Percentiles rank a stretch among this genome's conserved stretches.
phyloP scores from a whole-genome alignment of 2,329 filamentous ascomycete genomes.

The Trichoderma brevicompactum region DNA sequence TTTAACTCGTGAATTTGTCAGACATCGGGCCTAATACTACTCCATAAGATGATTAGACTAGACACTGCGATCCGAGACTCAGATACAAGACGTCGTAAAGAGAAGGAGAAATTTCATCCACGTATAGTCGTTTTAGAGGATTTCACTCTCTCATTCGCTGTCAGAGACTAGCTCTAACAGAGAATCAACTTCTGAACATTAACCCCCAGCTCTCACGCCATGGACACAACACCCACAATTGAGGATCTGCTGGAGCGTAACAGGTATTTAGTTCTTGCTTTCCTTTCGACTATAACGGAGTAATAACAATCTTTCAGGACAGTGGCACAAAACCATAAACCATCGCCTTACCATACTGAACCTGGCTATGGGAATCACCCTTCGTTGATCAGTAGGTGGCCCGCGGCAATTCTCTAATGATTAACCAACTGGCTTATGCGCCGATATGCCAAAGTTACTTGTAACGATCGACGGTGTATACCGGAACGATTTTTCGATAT shows the following conservation, averaged over 20 bases:
- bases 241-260: conserved; percentile 1
- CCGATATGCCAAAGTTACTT: background rate
- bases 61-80: background rate
- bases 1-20: background rate
- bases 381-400: background rate
- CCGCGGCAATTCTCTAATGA: background rate
- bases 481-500: conserved; percentile 7
- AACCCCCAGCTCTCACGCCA: background rate
- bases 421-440: background rate
- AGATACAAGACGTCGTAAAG: background rate
- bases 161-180: background rate
- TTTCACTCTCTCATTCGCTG: background rate
- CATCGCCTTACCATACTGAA: background rate
- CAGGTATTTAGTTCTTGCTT: background rate
- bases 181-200: background rate
- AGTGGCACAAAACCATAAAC: background rate
- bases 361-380: conserved; percentile 1
- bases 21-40: background rate
- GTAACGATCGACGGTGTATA: background rate
- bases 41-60: too few species aligned
- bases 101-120: background rate
- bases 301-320: background rate
- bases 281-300: too few species aligned
- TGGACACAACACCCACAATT: background rate
- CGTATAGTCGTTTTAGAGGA: too few species aligned